Percentiles rank a stretch among this genome's conserved stretches.
Conservation (phyloP, 257 asterid species). For the Solanum pimpinellifolium region DNA sequence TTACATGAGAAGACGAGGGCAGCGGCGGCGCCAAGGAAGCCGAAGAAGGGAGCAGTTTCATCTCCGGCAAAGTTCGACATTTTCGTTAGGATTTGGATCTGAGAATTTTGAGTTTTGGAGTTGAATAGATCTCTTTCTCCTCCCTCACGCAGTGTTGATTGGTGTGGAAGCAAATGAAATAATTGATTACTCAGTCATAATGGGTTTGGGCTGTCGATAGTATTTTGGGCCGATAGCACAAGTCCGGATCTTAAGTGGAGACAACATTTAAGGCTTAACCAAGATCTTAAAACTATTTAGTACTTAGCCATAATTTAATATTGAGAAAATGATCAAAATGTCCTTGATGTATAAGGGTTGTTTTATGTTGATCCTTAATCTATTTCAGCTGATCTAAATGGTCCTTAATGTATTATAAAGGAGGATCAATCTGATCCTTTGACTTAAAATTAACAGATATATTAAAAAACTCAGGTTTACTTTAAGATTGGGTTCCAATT, state of each 20-base stretch:
- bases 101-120: not conserved
- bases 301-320: not conserved
- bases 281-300: not conserved
- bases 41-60: conserved; percentile 70
- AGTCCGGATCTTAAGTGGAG: not conserved
- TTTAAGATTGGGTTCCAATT: accelerated
- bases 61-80: conserved; percentile 51
- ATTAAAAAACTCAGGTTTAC: too few species aligned
- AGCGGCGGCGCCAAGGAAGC: conserved; percentile 66
- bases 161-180: not conserved
- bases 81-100: not conserved
- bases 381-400: too few species aligned
- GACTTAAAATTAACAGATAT: too few species aligned
- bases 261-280: not conserved
- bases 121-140: not conserved
- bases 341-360: too few species aligned
- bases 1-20: conserved; percentile 67
- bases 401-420: too few species aligned
- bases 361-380: too few species aligned
- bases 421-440: too few species aligned
- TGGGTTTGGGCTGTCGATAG: not conserved
- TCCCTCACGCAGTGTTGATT: not conserved
- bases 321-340: too few species aligned
- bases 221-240: not conserved
- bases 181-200: not conserved